phyloP scores from a whole-genome alignment of 441 rosid genomes.

The Adansonia gregorii region DNA sequence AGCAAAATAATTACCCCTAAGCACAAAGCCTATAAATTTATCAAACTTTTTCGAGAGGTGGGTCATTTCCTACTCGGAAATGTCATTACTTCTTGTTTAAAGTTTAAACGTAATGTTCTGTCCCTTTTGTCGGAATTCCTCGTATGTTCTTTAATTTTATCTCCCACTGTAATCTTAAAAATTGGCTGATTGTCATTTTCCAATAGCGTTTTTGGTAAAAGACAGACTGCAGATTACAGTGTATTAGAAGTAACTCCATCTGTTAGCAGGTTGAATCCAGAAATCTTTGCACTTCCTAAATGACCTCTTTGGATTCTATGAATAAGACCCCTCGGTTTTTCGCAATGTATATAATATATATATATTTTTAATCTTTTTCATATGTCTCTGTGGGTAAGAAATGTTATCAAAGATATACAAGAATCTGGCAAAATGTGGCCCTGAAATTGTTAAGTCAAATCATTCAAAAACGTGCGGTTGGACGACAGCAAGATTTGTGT shows the following conservation, averaged over 20 bases:
- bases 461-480: constrained; percentile 14
- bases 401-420: neutral
- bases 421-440: constrained; percentile 10
- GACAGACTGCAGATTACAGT: neutral
- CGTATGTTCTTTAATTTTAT: neutral
- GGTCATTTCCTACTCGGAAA: neutral
- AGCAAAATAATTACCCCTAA: neutral
- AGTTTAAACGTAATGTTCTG: neutral
- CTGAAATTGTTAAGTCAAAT: constrained; percentile 25
- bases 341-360: neutral
- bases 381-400: neutral
- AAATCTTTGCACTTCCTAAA: neutral
- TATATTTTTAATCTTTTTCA: too few relatives aligned
- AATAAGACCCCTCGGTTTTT: neutral
- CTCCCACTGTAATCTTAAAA: neutral
- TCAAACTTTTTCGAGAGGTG: neutral
- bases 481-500: constrained; percentile 23
- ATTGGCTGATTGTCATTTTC: neutral
- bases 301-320: neutral
- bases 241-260: neutral
- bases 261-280: neutral
- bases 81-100: constrained; percentile 4
- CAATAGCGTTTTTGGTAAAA: neutral
- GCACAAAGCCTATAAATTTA: neutral
- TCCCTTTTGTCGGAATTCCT: neutral